Conservation (phyloP, 2,329 filamentous ascomycete species). For the Aspergillus pseudoglaucus region DNA sequence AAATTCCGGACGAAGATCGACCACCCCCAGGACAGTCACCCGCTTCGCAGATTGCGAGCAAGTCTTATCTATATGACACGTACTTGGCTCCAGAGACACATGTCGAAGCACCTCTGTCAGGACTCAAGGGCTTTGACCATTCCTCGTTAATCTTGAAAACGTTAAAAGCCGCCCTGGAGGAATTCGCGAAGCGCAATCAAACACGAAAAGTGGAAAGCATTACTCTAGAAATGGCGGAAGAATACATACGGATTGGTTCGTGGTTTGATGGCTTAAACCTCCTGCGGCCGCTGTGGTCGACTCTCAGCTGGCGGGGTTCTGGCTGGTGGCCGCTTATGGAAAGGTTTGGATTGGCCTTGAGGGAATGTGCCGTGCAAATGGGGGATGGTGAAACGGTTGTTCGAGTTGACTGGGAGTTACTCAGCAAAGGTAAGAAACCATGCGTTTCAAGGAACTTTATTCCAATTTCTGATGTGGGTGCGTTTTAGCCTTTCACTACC, state of each 20-base stretch:
- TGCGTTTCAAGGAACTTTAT: background rate
- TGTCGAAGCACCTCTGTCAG: slow-evolving; percentile 45
- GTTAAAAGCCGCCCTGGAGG: slow-evolving; percentile 41
- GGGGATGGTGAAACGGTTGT: slow-evolving; percentile 45
- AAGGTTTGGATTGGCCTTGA: slow-evolving; percentile 48
- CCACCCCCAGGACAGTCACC: slow-evolving; percentile 49
- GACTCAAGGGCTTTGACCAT: slow-evolving; percentile 45
- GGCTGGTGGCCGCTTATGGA: slow-evolving; percentile 55
- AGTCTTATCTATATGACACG: slow-evolving; percentile 51
- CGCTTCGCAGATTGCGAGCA: slow-evolving; percentile 48
- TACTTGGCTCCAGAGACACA: slow-evolving; percentile 56
- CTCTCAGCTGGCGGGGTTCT: slow-evolving; percentile 52
- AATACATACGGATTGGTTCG: slow-evolving; percentile 44
- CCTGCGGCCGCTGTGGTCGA: slow-evolving; percentile 50
- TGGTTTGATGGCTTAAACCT: slow-evolving; percentile 48
- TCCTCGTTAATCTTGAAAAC: slow-evolving; percentile 44
- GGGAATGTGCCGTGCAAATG: slow-evolving; percentile 46
- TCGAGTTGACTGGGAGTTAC: slow-evolving; percentile 53
- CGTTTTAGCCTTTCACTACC: slow-evolving; percentile 27
- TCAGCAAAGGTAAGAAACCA: slow-evolving; percentile 28
- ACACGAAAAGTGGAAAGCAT: slow-evolving; percentile 49
- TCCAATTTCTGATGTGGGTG: slow-evolving; percentile 1
- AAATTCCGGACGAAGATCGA: slow-evolving; percentile 56
- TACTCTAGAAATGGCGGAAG: slow-evolving; percentile 49
- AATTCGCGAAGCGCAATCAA: slow-evolving; percentile 50